Percentiles rank a stretch among this genome's conserved stretches.
Conservation (phyloP, 2,329 filamentous ascomycete genomes). For the Teratosphaeria nubilosa region DNA sequence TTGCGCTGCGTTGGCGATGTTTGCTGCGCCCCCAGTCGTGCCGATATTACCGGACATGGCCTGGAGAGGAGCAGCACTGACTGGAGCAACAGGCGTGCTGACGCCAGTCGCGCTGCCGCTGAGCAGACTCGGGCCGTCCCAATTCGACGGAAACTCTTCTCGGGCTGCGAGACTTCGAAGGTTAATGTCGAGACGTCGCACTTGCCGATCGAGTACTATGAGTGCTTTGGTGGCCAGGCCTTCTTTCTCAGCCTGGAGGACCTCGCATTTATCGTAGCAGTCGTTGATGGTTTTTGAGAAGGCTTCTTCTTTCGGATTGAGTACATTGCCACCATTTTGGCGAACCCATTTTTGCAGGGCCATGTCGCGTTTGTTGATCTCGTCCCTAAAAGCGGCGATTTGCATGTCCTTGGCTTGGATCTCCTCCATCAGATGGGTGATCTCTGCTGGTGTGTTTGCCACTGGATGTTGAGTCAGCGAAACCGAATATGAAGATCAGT, state of each 20-base stretch:
- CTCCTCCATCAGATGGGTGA: conserved; percentile 74
- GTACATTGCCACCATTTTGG: conserved; percentile 59
- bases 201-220: conserved; percentile 53
- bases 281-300: conserved; percentile 57
- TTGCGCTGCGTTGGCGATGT: conserved; percentile 43
- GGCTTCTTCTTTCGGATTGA: conserved; percentile 64
- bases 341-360: conserved; percentile 77
- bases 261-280: conserved; percentile 58
- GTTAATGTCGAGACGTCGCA: conserved; percentile 53
- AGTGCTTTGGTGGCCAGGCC: conserved; percentile 55
- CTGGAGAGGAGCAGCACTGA: conserved; percentile 37
- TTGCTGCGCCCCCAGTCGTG: conserved; percentile 36
- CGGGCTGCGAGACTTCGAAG: conserved; percentile 50
- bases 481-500: neutral
- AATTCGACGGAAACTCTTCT: conserved; percentile 49
- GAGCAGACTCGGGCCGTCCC: conserved; percentile 50
- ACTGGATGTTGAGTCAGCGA: conserved; percentile 33
- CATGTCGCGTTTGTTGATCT: conserved; percentile 61
- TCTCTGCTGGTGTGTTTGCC: conserved; percentile 71
- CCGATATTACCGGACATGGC: conserved; percentile 46
- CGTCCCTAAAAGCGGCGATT: conserved; percentile 57
- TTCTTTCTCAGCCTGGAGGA: conserved; percentile 66
- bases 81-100: conserved; percentile 13
- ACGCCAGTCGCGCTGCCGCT: conserved; percentile 24
- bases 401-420: conserved; percentile 69